Percentiles rank a stretch among this genome's conserved stretches.
Conservation (phyloP, 768 basidiomycete species). For the Lentinula lateritia region DNA sequence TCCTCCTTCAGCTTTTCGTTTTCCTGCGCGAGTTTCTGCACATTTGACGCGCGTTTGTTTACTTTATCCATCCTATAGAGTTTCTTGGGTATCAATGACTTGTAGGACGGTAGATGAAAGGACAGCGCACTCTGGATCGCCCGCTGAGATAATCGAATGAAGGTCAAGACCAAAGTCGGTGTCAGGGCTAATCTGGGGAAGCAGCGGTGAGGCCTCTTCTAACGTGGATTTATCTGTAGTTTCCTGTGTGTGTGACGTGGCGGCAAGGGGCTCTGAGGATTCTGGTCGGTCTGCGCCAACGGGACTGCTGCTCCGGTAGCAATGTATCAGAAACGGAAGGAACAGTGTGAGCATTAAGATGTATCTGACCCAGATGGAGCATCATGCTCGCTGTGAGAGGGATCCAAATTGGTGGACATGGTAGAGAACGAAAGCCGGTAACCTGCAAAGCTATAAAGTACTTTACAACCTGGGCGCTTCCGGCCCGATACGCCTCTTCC, state of each 20-base stretch:
- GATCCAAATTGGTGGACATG: background rate
- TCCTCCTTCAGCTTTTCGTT: conserved; percentile 75
- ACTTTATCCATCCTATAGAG: conserved; percentile 38
- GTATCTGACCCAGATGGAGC: background rate
- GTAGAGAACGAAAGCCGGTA: background rate
- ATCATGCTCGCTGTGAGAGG: conserved; percentile 1
- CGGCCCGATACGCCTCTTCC: background rate
- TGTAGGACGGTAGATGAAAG: conserved; percentile 1
- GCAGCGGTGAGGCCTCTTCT: conserved; percentile 6
- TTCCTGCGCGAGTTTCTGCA: conserved; percentile 71
- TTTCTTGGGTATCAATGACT: conserved; percentile 15
- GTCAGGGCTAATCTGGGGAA: conserved; percentile 49
- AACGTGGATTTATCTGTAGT: background rate
- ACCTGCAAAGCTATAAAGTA: background rate
- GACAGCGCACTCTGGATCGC: conserved; percentile 6
- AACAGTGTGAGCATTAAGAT: background rate
- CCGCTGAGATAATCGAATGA: conserved; percentile 23
- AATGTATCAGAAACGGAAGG: background rate
- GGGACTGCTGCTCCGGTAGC: background rate
- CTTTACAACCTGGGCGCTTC: background rate
- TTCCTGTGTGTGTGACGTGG: background rate
- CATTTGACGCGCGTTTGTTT: conserved; percentile 73
- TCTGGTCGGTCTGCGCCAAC: background rate
- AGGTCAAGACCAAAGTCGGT: conserved; percentile 35
- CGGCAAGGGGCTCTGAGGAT: background rate